Percentiles rank a stretch among this genome's conserved stretches.
phyloP scores from a whole-genome alignment of 208 protist species.

The Trypanosoma cruzi region DNA sequence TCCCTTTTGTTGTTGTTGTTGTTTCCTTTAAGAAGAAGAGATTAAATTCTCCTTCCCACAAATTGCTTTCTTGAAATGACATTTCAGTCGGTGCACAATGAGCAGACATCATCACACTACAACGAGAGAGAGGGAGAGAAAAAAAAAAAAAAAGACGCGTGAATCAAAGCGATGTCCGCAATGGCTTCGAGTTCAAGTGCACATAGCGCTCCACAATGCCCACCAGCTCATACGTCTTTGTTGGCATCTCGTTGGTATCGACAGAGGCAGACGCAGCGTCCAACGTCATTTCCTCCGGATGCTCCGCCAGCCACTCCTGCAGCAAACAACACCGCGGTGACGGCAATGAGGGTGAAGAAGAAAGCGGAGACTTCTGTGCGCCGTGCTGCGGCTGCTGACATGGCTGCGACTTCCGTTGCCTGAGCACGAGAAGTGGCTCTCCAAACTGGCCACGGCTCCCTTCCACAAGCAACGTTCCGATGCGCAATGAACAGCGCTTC shows the following conservation, averaged over 20 bases:
- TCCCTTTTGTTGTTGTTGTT: conserved; percentile 21
- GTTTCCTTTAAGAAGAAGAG: background rate
- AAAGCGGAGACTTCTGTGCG: background rate
- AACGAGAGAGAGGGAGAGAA: conserved; percentile 14
- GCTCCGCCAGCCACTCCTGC: conserved; percentile 50
- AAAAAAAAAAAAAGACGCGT: conserved; percentile 22
- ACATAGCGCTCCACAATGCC: conserved; percentile 61
- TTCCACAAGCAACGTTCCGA: conserved; percentile 57
- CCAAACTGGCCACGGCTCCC: conserved; percentile 38
- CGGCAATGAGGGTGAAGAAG: background rate
- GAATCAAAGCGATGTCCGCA: conserved; percentile 30
- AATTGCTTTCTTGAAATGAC: background rate
- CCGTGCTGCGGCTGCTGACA: background rate
- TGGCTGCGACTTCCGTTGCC: conserved; percentile 2
- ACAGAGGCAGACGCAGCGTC: conserved; percentile 31
- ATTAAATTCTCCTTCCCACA: background rate
- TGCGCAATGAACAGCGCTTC: conserved; percentile 58
- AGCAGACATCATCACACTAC: background rate
- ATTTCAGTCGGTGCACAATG: background rate
- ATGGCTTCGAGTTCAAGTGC: conserved; percentile 77
- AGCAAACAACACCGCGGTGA: conserved; percentile 18
- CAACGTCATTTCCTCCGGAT: conserved; percentile 56
- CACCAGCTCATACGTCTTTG: conserved; percentile 70
- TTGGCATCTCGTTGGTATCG: background rate
- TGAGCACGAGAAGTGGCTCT: conserved; percentile 52